Evolutionary conservation across 106 monocot species (phyloP).

Genomic region (Dendrobium officinale): DNA sequence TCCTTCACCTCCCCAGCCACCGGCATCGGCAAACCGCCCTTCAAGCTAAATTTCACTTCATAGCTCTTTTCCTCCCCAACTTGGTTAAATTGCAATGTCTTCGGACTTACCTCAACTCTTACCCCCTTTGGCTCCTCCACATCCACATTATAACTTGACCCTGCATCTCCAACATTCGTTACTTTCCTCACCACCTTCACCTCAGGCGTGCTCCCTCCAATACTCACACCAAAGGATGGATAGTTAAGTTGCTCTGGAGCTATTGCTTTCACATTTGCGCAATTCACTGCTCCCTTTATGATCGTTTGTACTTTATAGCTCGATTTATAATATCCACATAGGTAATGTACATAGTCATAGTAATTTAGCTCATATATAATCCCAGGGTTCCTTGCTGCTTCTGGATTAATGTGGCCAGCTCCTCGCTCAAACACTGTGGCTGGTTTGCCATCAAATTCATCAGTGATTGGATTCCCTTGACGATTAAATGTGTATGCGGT

Average conservation of each 20-base stretch:
- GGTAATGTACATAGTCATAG: slow-evolving; percentile 28
- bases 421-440: slow-evolving; percentile 34
- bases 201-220: background rate
- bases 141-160: background rate
- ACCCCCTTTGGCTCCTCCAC: slow-evolving; percentile 10
- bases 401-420: slow-evolving; percentile 35
- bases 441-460: slow-evolving; percentile 2
- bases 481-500: slow-evolving; percentile 11
- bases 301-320: background rate
- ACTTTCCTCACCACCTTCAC: slow-evolving; percentile 5
- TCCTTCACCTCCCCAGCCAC: background rate
- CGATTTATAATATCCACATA: slow-evolving; percentile 12
- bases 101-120: slow-evolving; percentile 1
- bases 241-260: slow-evolving; percentile 8
- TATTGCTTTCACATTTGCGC: background rate
- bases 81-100: background rate
- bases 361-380: slow-evolving; percentile 26
- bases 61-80: background rate
- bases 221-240: slow-evolving; percentile 4
- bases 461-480: slow-evolving; percentile 10
- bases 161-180: slow-evolving; percentile 9
- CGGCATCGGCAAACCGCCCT: background rate
- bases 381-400: slow-evolving; percentile 24
- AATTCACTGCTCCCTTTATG: background rate
- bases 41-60: background rate